These are phyloP conservation scores for Cercospora sp. DNA, from an alignment of 2,329 filamentous ascomycete genomes.

Conservation along the genomic window DNA sequence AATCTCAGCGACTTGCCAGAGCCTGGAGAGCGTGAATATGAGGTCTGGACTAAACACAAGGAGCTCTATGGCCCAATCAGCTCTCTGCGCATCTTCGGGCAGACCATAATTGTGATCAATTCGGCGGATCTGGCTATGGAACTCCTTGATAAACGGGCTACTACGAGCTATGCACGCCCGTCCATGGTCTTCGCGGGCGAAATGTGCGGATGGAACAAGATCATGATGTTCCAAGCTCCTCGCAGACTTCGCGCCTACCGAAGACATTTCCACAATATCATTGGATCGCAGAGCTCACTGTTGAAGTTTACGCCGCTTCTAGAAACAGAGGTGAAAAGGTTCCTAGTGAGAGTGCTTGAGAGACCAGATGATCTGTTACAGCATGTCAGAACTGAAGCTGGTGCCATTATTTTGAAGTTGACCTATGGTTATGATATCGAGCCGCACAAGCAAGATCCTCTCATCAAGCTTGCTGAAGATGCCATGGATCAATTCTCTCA, in stretches of 20 bases:
- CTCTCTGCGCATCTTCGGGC: conserved; percentile 47
- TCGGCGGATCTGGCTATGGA: conserved; percentile 42
- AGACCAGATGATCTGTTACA: conserved; percentile 43
- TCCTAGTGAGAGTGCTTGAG: conserved; percentile 45
- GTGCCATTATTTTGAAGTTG: conserved; percentile 47
- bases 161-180: conserved; percentile 43
- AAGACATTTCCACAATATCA: conserved; percentile 47
- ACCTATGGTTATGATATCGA: conserved; percentile 51
- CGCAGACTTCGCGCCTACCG: conserved; percentile 39
- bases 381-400: conserved; percentile 47
- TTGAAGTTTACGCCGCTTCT: conserved; percentile 37
- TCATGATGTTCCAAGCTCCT: conserved; percentile 27
- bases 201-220: conserved; percentile 43
- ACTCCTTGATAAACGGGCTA: conserved; percentile 43
- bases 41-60: conserved; percentile 48
- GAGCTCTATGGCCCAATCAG: conserved; percentile 37
- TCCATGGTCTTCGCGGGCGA: conserved; percentile 28
- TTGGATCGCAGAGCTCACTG: conserved; percentile 43
- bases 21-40: conserved; percentile 39
- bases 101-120: conserved; percentile 47
- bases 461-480: conserved; percentile 46
- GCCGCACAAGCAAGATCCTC: conserved; percentile 43
- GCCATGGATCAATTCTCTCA: conserved; percentile 47
- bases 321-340: conserved; percentile 48
- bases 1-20: conserved; percentile 28